A percentile compares a stretch with the other conserved stretches of the same genome.
These are phyloP conservation scores for Beauveria australis DNA, from an alignment of 2,329 filamentous ascomycete species.

Conservation along the genomic window DNA sequence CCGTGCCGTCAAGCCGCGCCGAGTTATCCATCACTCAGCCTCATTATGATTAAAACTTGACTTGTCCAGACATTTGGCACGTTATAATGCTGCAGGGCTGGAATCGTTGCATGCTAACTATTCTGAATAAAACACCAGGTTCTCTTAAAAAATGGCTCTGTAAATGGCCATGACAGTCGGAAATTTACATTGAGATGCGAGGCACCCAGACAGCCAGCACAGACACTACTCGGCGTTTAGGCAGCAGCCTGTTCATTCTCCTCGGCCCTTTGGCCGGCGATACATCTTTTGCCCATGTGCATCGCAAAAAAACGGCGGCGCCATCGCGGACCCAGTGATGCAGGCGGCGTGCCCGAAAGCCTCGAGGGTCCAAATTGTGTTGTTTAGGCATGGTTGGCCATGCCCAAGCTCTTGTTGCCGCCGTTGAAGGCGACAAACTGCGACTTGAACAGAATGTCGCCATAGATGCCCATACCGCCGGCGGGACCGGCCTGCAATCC, in stretches of 20 bases:
- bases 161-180: background rate
- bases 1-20: background rate
- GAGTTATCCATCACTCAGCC: background rate
- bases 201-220: background rate
- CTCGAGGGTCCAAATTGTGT: too few relatives aligned
- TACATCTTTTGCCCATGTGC: background rate
- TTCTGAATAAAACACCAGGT: too few relatives aligned
- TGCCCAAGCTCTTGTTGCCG: conserved; percentile 45
- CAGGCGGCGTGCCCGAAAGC: background rate
- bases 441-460: conserved; percentile 54
- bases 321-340: background rate
- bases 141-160: too few relatives aligned
- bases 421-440: conserved; percentile 51
- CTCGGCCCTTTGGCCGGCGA: background rate
- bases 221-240: background rate
- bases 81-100: background rate
- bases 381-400: conserved; percentile 29
- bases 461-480: conserved; percentile 49
- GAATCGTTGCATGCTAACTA: background rate
- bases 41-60: background rate
- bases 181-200: background rate
- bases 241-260: background rate
- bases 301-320: background rate
- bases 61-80: background rate
- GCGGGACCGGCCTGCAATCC: conserved; percentile 54